These are phyloP conservation scores for Platismatia glauca DNA, from an alignment of 495 filamentous ascomycete genomes.

Conservation along the genomic window DNA sequence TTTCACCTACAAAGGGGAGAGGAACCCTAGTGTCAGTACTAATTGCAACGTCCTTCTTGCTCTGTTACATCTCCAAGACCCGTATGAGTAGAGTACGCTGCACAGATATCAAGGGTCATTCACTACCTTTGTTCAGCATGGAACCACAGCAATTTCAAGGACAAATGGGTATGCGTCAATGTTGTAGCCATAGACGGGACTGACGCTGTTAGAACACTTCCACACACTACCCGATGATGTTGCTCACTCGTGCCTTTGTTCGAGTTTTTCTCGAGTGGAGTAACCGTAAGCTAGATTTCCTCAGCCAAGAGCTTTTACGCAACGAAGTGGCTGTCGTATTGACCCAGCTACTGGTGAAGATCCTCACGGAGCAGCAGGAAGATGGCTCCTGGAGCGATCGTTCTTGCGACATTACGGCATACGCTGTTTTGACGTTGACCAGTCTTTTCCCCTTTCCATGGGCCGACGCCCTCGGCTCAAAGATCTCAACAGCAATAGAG, in stretches of 20 bases:
- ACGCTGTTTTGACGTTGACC: conserved; percentile 23
- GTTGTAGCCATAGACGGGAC: too few species aligned
- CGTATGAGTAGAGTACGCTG: conserved; percentile 12
- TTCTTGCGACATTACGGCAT: conserved; percentile 24
- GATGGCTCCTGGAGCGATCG: conserved; percentile 25
- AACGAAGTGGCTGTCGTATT: neutral
- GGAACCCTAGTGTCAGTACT: conserved; percentile 31
- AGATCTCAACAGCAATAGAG: conserved; percentile 19
- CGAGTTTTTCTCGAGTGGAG: conserved; percentile 21
- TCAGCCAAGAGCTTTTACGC: neutral
- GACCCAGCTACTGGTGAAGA: conserved; percentile 5
- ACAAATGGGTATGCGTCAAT: too few species aligned
- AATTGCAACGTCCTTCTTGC: conserved; percentile 37
- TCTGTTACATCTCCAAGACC: conserved; percentile 22
- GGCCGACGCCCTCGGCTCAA: conserved; percentile 13
- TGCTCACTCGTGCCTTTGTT: too few species aligned
- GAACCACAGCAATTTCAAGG: conserved; percentile 20
- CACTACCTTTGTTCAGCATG: conserved; percentile 25
- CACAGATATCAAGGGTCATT: conserved; percentile 22
- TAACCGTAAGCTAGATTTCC: conserved; percentile 3
- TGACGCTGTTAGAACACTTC: too few species aligned
- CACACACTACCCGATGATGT: too few species aligned
- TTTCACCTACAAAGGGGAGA: conserved; percentile 31
- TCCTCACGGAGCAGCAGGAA: conserved; percentile 21
- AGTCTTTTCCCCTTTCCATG: conserved; percentile 13